phyloP scores from a whole-genome alignment of 495 filamentous ascomycete genomes.

The Daldinia caldariorum region DNA sequence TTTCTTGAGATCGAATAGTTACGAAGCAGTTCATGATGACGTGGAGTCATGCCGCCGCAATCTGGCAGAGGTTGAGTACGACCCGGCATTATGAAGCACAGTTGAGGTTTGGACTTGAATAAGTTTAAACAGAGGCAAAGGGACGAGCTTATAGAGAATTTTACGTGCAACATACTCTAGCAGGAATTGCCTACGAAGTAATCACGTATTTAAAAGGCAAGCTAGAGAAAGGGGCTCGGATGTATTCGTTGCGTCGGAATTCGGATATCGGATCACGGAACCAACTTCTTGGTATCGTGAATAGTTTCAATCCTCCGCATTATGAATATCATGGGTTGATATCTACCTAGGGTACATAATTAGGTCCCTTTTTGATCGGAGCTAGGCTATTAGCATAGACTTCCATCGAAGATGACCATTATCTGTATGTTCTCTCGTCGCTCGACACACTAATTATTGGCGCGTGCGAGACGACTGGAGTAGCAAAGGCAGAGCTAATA shows the following conservation, averaged over 20 bases:
- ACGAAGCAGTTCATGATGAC: constrained; percentile 9
- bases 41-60: not conserved
- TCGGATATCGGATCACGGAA: constrained; percentile 39
- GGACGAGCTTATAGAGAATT: not conserved
- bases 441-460: no score
- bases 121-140: no score
- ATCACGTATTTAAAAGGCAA: constrained; percentile 16
- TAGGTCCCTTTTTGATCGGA: not conserved
- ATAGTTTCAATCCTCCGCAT: not conserved
- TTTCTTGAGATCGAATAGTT: constrained; percentile 51
- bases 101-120: not conserved
- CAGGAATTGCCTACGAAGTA: not conserved
- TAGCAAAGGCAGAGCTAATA: no score
- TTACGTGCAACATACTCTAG: not conserved
- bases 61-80: constrained; percentile 16
- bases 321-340: constrained; percentile 12
- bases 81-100: constrained; percentile 22
- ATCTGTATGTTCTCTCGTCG: no score
- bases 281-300: constrained; percentile 8
- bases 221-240: constrained; percentile 9
- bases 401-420: not conserved
- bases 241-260: constrained; percentile 24
- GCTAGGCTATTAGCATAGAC: not conserved
- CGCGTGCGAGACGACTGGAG: no score
- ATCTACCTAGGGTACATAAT: not conserved